Conservation (phyloP, 352 stramenopile genomes). For the Pythium phragmiticola region DNA sequence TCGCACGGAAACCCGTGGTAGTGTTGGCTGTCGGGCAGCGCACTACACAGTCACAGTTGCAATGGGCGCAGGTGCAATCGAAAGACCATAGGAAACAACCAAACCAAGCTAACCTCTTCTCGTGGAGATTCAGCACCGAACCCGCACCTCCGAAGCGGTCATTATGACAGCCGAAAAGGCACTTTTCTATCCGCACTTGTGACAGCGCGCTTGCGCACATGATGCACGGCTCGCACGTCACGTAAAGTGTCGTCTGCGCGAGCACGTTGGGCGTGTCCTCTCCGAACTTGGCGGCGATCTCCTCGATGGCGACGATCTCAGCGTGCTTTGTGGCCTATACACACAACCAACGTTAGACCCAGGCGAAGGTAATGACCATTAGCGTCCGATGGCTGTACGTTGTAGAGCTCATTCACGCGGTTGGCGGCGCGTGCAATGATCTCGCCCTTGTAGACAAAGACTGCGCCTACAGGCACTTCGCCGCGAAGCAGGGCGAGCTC, state of each 20-base stretch:
- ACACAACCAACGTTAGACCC: neutral
- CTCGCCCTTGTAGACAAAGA: conserved; percentile 82
- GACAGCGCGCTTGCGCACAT: conserved; percentile 92
- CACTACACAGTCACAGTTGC: neutral
- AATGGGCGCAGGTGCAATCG: too few relatives aligned
- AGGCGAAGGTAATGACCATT: neutral
- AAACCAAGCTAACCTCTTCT: conserved; percentile 35
- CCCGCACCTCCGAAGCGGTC: conserved; percentile 92
- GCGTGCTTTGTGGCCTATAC: conserved; percentile 85
- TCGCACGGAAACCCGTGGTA: conserved; percentile 64
- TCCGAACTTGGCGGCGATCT: conserved; percentile 53
- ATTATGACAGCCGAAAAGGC: conserved; percentile 92
- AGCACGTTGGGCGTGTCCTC: conserved; percentile 45
- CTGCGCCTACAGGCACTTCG: conserved; percentile 91
- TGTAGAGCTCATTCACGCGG: conserved; percentile 86
- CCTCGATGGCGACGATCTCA: conserved; percentile 90
- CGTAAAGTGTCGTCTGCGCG: conserved; percentile 68
- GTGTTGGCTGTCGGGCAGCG: conserved; percentile 42
- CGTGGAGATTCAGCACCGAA: conserved; percentile 86
- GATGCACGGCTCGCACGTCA: conserved; percentile 94
- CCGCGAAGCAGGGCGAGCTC: conserved; percentile 68
- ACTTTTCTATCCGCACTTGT: conserved; percentile 65
- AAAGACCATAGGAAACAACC: too few relatives aligned
- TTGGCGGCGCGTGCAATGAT: conserved; percentile 86
- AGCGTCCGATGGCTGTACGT: conserved; percentile 38